Conservation (phyloP, 192 early-diverging fungal species). For the Rhizophagus sp. region DNA sequence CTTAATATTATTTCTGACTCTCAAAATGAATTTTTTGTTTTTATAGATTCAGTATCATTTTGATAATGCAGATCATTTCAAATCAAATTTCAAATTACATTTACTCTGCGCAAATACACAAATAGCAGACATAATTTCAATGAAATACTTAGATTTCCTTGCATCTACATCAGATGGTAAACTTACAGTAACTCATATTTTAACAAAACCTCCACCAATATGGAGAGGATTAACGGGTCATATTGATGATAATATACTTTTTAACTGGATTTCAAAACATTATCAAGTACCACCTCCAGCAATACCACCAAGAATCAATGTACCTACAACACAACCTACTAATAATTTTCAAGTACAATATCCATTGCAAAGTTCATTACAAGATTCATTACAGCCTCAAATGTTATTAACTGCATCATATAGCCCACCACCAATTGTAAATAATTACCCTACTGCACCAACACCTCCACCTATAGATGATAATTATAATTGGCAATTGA, state of each 20-base stretch:
- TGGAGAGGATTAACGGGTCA: constrained; percentile 8
- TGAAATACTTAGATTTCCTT: not conserved
- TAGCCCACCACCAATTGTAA: not conserved
- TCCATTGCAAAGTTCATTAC: too few relatives aligned
- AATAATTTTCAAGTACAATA: not conserved
- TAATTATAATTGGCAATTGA: not conserved
- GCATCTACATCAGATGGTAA: not conserved
- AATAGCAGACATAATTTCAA: constrained; percentile 2
- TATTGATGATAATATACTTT: not conserved
- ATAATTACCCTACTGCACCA: too few relatives aligned
- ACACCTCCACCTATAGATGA: not conserved
- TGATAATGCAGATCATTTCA: not conserved
- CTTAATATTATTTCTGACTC: not conserved
- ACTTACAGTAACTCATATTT: constrained; percentile 1
- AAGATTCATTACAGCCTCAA: not conserved
- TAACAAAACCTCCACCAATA: constrained; percentile 3
- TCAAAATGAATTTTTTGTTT: too few relatives aligned
- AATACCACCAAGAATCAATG: not conserved
- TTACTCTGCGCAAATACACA: constrained; percentile 8
- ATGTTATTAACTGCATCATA: not conserved
- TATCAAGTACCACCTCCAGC: constrained; percentile 4
- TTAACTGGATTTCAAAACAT: not conserved
- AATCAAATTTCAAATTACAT: not conserved
- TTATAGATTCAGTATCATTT: not conserved
- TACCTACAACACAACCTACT: not conserved